A percentile compares a stretch with the other conserved stretches of the same genome.
Conservation (phyloP, 208 protist species). For the Jaenimonas drosophilae region DNA sequence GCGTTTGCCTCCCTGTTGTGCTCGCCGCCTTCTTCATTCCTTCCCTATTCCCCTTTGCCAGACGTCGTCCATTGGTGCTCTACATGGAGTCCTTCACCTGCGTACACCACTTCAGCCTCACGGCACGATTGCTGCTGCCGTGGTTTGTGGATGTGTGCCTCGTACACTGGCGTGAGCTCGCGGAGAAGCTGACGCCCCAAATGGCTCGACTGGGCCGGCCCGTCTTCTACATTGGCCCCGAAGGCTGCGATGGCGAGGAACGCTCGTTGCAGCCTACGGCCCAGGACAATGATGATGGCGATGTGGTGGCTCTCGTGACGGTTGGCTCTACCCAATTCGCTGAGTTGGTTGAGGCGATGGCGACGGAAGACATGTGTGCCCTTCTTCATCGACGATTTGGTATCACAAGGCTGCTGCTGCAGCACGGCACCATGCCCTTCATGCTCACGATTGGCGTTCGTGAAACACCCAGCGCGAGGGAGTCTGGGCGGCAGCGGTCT, state of each 20-base stretch:
- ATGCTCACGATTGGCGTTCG: not conserved
- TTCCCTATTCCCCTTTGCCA: conserved; percentile 24
- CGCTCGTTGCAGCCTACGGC: not conserved
- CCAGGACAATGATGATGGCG: not conserved
- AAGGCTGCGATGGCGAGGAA: not conserved
- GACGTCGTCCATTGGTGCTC: conserved; percentile 40
- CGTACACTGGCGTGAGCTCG: conserved; percentile 67
- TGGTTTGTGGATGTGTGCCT: conserved; percentile 65
- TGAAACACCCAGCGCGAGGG: no score
- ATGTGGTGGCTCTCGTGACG: conserved; percentile 69
- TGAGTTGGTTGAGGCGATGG: conserved; percentile 35
- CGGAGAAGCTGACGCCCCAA: conserved; percentile 10
- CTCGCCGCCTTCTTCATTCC: conserved; percentile 37
- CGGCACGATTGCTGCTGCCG: conserved; percentile 53
- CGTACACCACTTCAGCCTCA: conserved; percentile 70
- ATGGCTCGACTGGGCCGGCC: conserved; percentile 16
- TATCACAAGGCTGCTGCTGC: conserved; percentile 53
- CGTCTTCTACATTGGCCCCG: conserved; percentile 25
- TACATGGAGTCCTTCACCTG: conserved; percentile 89
- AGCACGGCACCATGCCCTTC: conserved; percentile 49
- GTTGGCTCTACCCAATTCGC: conserved; percentile 85
- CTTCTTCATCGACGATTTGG: conserved; percentile 24
- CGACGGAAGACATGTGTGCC: conserved; percentile 21
- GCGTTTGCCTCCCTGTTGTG: conserved; percentile 86
- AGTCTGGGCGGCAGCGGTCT: conserved; percentile 4